phyloP scores from a whole-genome alignment of 148 eudicot genomes.

The Hydrangea macrophylla region DNA sequence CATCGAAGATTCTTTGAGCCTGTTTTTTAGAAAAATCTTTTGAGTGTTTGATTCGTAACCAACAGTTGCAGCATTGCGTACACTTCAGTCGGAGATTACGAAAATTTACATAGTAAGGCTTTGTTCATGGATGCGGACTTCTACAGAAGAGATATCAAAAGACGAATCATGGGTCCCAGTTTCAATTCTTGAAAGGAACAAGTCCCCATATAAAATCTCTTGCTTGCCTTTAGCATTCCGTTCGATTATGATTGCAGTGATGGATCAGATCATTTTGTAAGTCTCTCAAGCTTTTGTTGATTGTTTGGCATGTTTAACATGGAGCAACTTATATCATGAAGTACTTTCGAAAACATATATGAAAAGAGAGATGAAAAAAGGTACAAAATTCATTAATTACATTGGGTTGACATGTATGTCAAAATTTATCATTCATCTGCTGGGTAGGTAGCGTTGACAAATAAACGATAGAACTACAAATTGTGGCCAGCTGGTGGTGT shows the following conservation, averaged over 20 bases:
- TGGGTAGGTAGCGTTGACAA: neutral
- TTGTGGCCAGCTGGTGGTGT: neutral
- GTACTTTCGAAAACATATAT: neutral
- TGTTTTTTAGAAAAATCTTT: conserved; percentile 14
- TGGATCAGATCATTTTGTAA: conserved; percentile 70
- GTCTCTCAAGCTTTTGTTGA: conserved; percentile 14
- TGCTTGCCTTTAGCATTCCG: conserved; percentile 81
- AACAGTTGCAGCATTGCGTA: conserved; percentile 72
- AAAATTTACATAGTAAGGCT: conserved; percentile 81
- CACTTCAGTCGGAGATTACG: conserved; percentile 79
- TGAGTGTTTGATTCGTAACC: conserved; percentile 18
- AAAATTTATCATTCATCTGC: neutral
- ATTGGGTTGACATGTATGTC: neutral
- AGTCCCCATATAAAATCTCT: conserved; percentile 87
- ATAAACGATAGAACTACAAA: neutral
- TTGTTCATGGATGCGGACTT: conserved; percentile 90
- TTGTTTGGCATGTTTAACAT: neutral
- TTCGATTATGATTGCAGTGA: conserved; percentile 63
- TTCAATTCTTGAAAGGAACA: conserved; percentile 87
- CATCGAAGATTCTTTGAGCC: no score
- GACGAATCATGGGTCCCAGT: conserved; percentile 88
- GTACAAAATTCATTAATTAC: neutral
- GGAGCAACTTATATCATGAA: neutral
- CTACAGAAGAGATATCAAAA: conserved; percentile 74
- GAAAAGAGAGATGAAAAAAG: neutral